A percentile compares a stretch with the other conserved stretches of the same genome.
These are phyloP conservation scores for Saccharomycopsis hybrid DNA, from an alignment of 1,139 yeast genomes.

Conservation along the genomic window DNA sequence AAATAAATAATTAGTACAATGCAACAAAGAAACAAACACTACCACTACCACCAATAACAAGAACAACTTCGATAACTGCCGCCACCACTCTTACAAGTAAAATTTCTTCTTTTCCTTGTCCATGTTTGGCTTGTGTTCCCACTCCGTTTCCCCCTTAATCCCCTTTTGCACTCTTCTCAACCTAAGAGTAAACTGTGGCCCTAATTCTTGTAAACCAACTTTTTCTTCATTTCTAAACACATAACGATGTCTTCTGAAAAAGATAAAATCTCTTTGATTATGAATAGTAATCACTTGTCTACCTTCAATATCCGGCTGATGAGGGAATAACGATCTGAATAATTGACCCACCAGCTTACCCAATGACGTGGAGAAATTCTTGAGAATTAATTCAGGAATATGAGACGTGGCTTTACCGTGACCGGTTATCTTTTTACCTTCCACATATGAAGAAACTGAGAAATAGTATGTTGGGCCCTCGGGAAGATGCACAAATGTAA, in stretches of 20 bases:
- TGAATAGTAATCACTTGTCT: conserved; percentile 93
- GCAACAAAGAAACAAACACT: too few species aligned
- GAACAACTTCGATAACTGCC: too few species aligned
- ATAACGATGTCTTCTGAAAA: conserved; percentile 92
- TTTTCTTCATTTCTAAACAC: conserved; percentile 81
- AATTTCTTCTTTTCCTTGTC: conserved; percentile 93
- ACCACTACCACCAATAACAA: too few species aligned
- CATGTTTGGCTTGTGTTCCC: conserved; percentile 97
- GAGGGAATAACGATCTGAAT: conserved; percentile 89
- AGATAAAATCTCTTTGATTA: conserved; percentile 91
- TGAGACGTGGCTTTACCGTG: conserved; percentile 91
- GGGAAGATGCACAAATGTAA: conserved; percentile 89
- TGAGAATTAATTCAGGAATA: conserved; percentile 83
- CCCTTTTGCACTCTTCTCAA: conserved; percentile 88
- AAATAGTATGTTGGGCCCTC: conserved; percentile 94
- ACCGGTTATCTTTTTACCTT: conserved; percentile 70
- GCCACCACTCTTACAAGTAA: conserved; percentile 43
- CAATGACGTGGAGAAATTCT: conserved; percentile 84
- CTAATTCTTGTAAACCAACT: conserved; percentile 92
- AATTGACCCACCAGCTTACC: conserved; percentile 90
- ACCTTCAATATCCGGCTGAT: conserved; percentile 87
- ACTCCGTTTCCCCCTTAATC: conserved; percentile 81
- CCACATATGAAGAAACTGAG: conserved; percentile 70
- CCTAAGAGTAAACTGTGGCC: conserved; percentile 91
- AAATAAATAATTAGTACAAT: too few species aligned